These are phyloP conservation scores for Solanum verrucosum DNA, from an alignment of 257 asterid genomes.

Conservation along the genomic window DNA sequence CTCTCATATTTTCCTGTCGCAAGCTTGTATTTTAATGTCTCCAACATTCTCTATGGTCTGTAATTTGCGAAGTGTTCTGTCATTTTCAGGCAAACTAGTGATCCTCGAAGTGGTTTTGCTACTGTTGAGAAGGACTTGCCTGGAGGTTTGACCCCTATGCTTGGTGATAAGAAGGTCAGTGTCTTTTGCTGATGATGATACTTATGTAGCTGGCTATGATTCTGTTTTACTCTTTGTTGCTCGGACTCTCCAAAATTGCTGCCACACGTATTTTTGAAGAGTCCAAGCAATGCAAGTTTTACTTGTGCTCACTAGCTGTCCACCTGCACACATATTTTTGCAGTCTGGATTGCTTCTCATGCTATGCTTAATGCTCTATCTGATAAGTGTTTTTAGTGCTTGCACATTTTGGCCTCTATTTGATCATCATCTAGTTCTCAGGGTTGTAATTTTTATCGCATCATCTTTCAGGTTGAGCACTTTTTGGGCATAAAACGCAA, in stretches of 20 bases:
- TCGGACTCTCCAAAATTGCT: not conserved
- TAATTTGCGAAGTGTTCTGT: not conserved
- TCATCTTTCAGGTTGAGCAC: slow-evolving; percentile 60
- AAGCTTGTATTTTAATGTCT: not conserved
- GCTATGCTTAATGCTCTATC: not conserved
- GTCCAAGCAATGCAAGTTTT: no score
- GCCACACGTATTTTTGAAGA: not conserved
- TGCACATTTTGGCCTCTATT: not conserved
- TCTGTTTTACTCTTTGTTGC: not conserved
- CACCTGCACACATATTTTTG: not conserved
- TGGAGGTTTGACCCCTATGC: slow-evolving; percentile 97
- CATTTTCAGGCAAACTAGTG: slow-evolving; percentile 77
- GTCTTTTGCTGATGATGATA: not conserved
- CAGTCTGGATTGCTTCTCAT: not conserved
- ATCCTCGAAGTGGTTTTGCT: slow-evolving; percentile 84
- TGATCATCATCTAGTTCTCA: not conserved
- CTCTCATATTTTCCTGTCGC: not conserved
- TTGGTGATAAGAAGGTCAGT: slow-evolving; percentile 83
- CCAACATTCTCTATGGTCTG: not conserved
- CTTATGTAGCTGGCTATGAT: not conserved
- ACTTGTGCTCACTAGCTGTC: not conserved
- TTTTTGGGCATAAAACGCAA: slow-evolving; percentile 81
- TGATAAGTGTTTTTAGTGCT: not conserved
- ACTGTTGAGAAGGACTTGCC: slow-evolving; percentile 77
- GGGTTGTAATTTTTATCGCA: not conserved